These are phyloP conservation scores for Leccinum rimulosum DNA, from an alignment of 768 basidiomycete genomes.

Conservation along the genomic window DNA sequence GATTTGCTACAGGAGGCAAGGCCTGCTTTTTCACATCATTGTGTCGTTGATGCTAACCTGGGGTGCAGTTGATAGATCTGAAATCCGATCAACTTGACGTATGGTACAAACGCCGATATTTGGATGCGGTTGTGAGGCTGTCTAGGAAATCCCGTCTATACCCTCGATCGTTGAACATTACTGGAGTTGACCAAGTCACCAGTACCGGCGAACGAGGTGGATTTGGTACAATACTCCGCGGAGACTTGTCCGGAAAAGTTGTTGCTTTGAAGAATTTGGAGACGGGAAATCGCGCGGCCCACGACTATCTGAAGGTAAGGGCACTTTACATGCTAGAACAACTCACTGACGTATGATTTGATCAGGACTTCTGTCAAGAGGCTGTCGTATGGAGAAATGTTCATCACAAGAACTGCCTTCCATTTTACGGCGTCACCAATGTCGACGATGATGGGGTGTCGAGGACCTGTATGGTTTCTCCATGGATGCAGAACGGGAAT, in stretches of 20 bases:
- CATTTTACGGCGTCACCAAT: conserved; percentile 29
- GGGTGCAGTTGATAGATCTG: conserved; percentile 22
- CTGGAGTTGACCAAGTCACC: conserved; percentile 10
- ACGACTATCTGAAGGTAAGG: conserved; percentile 27
- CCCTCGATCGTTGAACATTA: conserved; percentile 27
- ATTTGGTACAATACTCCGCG: conserved; percentile 34
- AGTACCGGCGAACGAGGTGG: conserved; percentile 24
- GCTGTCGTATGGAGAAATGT: conserved; percentile 33
- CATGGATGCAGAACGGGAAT: conserved; percentile 31
- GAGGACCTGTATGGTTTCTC: conserved; percentile 23
- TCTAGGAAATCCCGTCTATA: conserved; percentile 29
- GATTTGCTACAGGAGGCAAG: conserved; percentile 28
- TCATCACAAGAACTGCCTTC: conserved; percentile 28
- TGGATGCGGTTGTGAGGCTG: conserved; percentile 29
- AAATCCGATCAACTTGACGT: conserved; percentile 19
- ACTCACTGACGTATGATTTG: conserved; percentile 3
- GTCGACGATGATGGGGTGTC: conserved; percentile 7
- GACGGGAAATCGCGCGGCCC: conserved; percentile 18
- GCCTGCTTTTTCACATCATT: not conserved
- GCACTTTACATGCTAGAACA: not conserved
- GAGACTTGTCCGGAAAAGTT: conserved; percentile 22
- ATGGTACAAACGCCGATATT: conserved; percentile 29
- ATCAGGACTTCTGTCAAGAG: conserved; percentile 30
- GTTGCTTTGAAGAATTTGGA: conserved; percentile 34
- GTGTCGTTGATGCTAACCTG: conserved; percentile 1